A percentile compares a stretch with the other conserved stretches of the same genome.
Conservation (phyloP, 208 protist genomes). For the Trichomonas vaginalis region DNA sequence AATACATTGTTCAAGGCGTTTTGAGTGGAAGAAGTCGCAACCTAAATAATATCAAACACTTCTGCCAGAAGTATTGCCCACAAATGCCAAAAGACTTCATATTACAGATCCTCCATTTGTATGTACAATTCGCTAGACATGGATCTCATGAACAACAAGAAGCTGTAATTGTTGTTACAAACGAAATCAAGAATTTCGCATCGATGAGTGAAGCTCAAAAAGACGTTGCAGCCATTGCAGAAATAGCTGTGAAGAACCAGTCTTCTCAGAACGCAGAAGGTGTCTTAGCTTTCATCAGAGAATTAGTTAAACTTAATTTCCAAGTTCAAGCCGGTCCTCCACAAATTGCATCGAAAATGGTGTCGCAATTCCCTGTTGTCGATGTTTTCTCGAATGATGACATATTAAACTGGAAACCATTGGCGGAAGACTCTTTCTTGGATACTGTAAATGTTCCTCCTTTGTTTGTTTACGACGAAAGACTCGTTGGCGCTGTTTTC, state of each 20-base stretch:
- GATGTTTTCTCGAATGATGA: background rate
- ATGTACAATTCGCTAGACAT: background rate
- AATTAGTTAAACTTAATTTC: background rate
- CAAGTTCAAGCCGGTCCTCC: background rate
- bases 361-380: background rate
- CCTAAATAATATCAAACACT: background rate
- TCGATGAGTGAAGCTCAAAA: background rate
- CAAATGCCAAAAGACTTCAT: background rate
- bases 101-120: background rate
- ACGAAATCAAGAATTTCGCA: background rate
- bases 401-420: background rate
- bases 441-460: background rate
- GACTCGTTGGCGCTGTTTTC: background rate
- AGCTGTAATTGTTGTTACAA: background rate
- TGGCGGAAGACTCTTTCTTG: background rate
- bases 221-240: background rate
- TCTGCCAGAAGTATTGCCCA: background rate
- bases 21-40: background rate
- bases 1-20: background rate
- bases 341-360: background rate
- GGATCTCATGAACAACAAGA: background rate
- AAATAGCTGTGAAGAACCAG: background rate
- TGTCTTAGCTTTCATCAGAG: background rate
- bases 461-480: background rate
- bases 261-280: background rate